phyloP scores from a whole-genome alignment of 768 basidiomycete species.

The Pisolithus sp. region DNA sequence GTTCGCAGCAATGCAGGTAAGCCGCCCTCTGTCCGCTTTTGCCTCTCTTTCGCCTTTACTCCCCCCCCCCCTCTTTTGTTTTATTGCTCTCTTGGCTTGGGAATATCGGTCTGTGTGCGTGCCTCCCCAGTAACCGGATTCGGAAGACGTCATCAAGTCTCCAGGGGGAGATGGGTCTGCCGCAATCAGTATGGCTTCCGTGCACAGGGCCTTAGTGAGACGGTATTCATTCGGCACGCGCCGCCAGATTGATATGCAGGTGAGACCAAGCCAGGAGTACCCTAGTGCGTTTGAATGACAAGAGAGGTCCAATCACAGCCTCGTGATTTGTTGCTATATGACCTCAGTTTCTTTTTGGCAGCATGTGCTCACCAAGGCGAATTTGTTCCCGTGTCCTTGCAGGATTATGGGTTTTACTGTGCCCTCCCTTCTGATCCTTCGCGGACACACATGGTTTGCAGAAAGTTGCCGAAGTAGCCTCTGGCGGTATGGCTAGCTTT shows the following conservation, averaged over 20 bases:
- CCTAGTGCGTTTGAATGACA: too few relatives aligned
- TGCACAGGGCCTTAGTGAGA: too few relatives aligned
- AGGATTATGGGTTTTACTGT: constrained; percentile 67
- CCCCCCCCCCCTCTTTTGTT: background rate
- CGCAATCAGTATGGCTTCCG: too few relatives aligned
- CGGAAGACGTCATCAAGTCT: background rate
- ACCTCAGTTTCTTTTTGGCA: background rate
- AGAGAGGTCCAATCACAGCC: too few relatives aligned
- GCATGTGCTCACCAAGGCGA: background rate
- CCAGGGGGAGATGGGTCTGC: too few relatives aligned
- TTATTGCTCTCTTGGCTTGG: too few relatives aligned
- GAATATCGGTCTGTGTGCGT: background rate
- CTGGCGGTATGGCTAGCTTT: constrained; percentile 5
- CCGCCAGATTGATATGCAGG: background rate
- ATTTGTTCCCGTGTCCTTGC: background rate
- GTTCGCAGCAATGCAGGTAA: constrained; percentile 70
- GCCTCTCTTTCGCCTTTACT: background rate
- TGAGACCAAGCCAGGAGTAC: background rate
- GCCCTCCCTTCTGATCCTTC: constrained; percentile 59
- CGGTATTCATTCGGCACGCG: too few relatives aligned
- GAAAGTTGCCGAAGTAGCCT: constrained; percentile 45
- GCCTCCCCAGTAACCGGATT: background rate
- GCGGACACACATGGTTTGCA: constrained; percentile 65
- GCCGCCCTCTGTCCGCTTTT: background rate
- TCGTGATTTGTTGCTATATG: too few relatives aligned